A percentile compares a stretch with the other conserved stretches of the same genome.
Conservation (phyloP, 192 early-diverging fungal species). For the Coemansia umbellata region DNA sequence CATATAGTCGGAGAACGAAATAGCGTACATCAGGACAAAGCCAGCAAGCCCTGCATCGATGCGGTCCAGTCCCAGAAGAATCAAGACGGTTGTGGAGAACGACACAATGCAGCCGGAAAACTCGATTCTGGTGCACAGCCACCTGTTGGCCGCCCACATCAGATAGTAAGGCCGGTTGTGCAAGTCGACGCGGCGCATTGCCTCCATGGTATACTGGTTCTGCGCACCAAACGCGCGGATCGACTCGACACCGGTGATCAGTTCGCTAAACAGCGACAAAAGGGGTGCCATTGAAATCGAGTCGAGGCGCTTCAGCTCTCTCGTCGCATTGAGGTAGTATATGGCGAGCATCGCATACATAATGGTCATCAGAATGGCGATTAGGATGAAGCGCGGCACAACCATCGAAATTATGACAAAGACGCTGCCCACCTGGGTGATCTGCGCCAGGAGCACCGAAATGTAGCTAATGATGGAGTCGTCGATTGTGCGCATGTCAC, state of each 20-base stretch:
- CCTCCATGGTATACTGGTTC: conserved; percentile 65
- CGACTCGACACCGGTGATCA: conserved; percentile 68
- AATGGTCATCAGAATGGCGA: conserved; percentile 55
- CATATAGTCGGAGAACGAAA: conserved; percentile 78
- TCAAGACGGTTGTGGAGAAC: conserved; percentile 65
- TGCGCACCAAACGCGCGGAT: conserved; percentile 85
- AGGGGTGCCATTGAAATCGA: conserved; percentile 71
- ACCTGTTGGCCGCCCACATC: conserved; percentile 88
- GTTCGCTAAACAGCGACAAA: conserved; percentile 80
- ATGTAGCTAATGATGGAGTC: conserved; percentile 55
- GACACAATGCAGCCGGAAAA: conserved; percentile 72
- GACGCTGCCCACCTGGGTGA: conserved; percentile 55
- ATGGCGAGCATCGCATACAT: conserved; percentile 64
- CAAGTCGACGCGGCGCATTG: conserved; percentile 60
- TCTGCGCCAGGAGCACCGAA: conserved; percentile 52
- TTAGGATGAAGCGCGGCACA: conserved; percentile 71
- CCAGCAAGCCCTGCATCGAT: conserved; percentile 88
- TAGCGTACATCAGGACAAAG: conserved; percentile 77
- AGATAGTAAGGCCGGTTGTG: conserved; percentile 86
- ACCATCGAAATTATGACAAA: conserved; percentile 62
- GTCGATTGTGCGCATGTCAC: conserved; percentile 84
- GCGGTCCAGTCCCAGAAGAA: conserved; percentile 53
- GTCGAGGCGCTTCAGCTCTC: conserved; percentile 89
- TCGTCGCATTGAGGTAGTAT: conserved; percentile 72
- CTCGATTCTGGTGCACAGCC: conserved; percentile 85